A percentile compares a stretch with the other conserved stretches of the same genome.
Conservation (phyloP, 106 monocot species). For the Chionographis japonica region DNA sequence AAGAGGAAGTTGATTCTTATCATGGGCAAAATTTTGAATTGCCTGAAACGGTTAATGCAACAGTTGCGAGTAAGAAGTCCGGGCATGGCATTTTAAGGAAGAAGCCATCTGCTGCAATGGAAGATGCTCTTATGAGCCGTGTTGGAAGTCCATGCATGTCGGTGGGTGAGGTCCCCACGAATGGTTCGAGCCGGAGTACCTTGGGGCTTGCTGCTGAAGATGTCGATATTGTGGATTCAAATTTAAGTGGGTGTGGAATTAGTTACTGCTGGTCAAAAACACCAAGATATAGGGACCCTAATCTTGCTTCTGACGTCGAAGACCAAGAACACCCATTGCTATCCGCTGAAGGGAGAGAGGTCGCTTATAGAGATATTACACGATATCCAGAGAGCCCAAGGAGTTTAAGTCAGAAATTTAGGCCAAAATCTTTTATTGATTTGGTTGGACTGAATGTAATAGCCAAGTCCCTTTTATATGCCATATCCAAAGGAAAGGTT, state of each 20-base stretch:
- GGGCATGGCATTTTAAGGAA: slow-evolving; percentile 24
- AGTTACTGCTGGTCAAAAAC: slow-evolving; percentile 90
- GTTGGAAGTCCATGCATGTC: slow-evolving; percentile 73
- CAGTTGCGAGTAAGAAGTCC: slow-evolving; percentile 25
- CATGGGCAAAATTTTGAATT: slow-evolving; percentile 13
- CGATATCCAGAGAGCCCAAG: slow-evolving; percentile 54
- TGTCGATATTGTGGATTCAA: slow-evolving; percentile 52
- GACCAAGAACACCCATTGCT: slow-evolving; percentile 63
- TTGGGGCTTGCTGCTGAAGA: slow-evolving; percentile 30
- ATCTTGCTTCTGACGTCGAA: slow-evolving; percentile 52
- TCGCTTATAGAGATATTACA: slow-evolving; percentile 18
- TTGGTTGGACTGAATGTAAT: slow-evolving; percentile 78
- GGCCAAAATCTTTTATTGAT: slow-evolving; percentile 80
- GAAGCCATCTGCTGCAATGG: slow-evolving; percentile 19
- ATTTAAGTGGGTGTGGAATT: slow-evolving; percentile 79
- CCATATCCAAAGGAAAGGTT: slow-evolving; percentile 64
- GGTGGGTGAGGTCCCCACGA: slow-evolving; percentile 25
- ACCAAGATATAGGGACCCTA: slow-evolving; percentile 50
- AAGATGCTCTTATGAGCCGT: slow-evolving; percentile 36
- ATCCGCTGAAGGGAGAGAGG: slow-evolving; percentile 31
- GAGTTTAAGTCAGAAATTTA: slow-evolving; percentile 83
- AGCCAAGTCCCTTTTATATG: slow-evolving; percentile 65
- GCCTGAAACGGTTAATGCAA: slow-evolving; percentile 14
- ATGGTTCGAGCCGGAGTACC: slow-evolving; percentile 27
- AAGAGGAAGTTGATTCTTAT: slow-evolving; percentile 68